phyloP scores from a whole-genome alignment of 2,329 filamentous ascomycete species.

The Pseudomassariella vexata region DNA sequence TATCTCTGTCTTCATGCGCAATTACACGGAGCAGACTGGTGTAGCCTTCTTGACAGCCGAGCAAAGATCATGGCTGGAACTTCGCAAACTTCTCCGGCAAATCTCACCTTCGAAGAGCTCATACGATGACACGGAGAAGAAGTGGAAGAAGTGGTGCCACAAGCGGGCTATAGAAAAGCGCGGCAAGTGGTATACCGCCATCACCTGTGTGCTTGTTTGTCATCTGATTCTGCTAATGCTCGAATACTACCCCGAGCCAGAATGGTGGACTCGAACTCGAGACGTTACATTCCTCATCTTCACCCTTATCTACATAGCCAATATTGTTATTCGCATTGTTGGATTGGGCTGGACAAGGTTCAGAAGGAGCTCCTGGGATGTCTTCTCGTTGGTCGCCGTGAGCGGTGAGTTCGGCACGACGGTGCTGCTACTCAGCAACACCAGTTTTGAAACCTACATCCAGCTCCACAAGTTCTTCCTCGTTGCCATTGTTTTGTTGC shows the following conservation, averaged over 20 bases:
- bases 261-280: slow-evolving; percentile 64
- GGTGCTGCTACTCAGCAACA: slow-evolving; percentile 64
- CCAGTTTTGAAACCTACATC: slow-evolving; percentile 56
- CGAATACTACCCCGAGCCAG: slow-evolving; percentile 75
- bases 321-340: slow-evolving; percentile 76
- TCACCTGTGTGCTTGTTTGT: slow-evolving; percentile 73
- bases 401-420: slow-evolving; percentile 76
- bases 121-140: slow-evolving; percentile 67
- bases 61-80: slow-evolving; percentile 92
- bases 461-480: slow-evolving; percentile 92
- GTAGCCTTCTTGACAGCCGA: slow-evolving; percentile 94
- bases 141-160: slow-evolving; percentile 92
- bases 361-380: slow-evolving; percentile 87
- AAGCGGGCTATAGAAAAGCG: slow-evolving; percentile 90
- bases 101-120: slow-evolving; percentile 93
- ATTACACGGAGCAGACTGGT: slow-evolving; percentile 97
- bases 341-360: slow-evolving; percentile 92
- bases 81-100: slow-evolving; percentile 85
- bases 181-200: slow-evolving; percentile 80
- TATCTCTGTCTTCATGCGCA: slow-evolving; percentile 99
- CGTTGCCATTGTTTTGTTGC: slow-evolving; percentile 78
- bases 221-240: slow-evolving; percentile 79
- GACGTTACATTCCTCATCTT: slow-evolving; percentile 76
- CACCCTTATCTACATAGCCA: slow-evolving; percentile 74
- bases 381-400: slow-evolving; percentile 79